phyloP scores from a whole-genome alignment of 257 asterid genomes.

The Rehmannia glutinosa region DNA sequence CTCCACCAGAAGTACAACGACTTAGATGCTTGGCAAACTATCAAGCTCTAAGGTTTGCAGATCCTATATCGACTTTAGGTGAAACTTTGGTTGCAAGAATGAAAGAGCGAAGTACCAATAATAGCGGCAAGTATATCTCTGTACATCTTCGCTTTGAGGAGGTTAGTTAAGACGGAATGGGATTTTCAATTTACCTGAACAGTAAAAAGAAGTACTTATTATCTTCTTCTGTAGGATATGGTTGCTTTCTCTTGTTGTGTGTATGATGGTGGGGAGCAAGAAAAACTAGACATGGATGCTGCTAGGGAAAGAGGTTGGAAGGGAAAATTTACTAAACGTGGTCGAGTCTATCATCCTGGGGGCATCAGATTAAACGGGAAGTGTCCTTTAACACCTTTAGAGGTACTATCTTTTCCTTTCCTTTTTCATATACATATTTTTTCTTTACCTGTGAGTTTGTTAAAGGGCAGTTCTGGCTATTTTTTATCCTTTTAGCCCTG shows the following conservation, averaged over 20 bases:
- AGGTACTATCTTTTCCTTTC: slow-evolving; percentile 43
- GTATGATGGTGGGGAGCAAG: slow-evolving; percentile 86
- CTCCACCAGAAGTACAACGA: slow-evolving; percentile 83
- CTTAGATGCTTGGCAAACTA: slow-evolving; percentile 95
- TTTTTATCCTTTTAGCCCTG: too few species aligned
- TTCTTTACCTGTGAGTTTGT: not conserved
- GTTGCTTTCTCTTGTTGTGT: slow-evolving; percentile 98
- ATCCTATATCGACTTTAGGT: slow-evolving; percentile 64
- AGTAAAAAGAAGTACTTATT: slow-evolving; percentile 3
- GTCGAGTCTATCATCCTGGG: slow-evolving; percentile 87
- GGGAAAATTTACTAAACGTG: slow-evolving; percentile 93
- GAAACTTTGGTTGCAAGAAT: slow-evolving; percentile 78
- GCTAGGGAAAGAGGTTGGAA: slow-evolving; percentile 99
- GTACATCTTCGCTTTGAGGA: slow-evolving; percentile 99
- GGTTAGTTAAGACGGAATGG: slow-evolving; percentile 48
- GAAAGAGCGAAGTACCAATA: slow-evolving; percentile 77
- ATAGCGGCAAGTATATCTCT: slow-evolving; percentile 87
- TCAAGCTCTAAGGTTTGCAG: slow-evolving; percentile 81
- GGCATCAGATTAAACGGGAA: slow-evolving; percentile 86
- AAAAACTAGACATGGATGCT: slow-evolving; percentile 92
- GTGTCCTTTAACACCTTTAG: slow-evolving; percentile 93
- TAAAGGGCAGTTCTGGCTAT: not conserved
- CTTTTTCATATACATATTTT: not conserved
- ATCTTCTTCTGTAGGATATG: slow-evolving; percentile 74
- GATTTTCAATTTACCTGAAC: slow-evolving; percentile 9